Conservation (phyloP, 2,329 filamentous ascomycete genomes). For the Phaeosphaeriaceae sp. region DNA sequence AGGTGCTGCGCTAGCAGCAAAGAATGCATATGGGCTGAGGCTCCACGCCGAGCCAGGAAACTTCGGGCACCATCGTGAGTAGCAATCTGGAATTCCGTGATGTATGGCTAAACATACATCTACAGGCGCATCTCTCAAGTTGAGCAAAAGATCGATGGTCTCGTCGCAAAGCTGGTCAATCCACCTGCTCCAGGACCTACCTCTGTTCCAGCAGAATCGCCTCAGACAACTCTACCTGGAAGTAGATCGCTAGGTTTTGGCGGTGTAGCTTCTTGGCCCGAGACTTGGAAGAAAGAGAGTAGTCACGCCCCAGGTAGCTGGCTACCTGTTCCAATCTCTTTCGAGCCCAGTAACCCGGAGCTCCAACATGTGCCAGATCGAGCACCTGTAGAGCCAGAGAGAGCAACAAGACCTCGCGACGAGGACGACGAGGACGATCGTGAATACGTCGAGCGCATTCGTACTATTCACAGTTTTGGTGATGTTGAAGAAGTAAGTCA, state of each 20-base stretch:
- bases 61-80: conserved; percentile 43
- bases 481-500: conserved; percentile 18
- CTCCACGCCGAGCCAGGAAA: conserved; percentile 32
- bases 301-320: conserved; percentile 33
- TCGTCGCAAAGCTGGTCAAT: conserved; percentile 39
- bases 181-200: conserved; percentile 1
- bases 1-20: conserved; percentile 36
- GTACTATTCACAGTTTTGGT: conserved; percentile 32
- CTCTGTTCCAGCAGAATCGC: background rate
- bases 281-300: conserved; percentile 4
- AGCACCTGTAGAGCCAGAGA: conserved; percentile 8
- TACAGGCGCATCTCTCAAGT: conserved; percentile 44
- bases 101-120: background rate
- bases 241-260: background rate
- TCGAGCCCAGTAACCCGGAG: conserved; percentile 17
- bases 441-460: conserved; percentile 34
- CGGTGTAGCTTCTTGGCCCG: background rate
- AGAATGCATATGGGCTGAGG: conserved; percentile 44
- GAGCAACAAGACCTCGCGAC: conserved; percentile 5
- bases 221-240: background rate
- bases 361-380: background rate
- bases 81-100: background rate
- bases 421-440: conserved; percentile 24
- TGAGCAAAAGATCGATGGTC: conserved; percentile 45
- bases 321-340: conserved; percentile 34